These are phyloP conservation scores for Mycena chlorophos DNA, from an alignment of 768 basidiomycete genomes.

Conservation along the genomic window DNA sequence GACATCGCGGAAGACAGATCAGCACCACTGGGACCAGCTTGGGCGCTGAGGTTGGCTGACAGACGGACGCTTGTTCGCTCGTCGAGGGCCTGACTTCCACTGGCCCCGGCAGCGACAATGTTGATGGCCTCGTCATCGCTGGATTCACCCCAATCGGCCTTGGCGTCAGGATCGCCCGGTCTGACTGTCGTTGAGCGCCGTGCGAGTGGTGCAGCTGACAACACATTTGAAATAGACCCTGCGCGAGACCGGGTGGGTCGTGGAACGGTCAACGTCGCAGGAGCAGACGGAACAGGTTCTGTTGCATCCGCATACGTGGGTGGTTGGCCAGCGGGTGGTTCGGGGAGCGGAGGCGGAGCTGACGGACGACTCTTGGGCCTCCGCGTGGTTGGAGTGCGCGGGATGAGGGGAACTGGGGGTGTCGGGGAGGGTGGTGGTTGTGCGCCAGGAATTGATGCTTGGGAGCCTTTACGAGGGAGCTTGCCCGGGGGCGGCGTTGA, in stretches of 20 bases:
- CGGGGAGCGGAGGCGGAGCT: constrained; percentile 27
- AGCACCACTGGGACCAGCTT: constrained; percentile 27
- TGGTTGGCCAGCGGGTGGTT: constrained; percentile 56
- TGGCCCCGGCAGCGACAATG: constrained; percentile 75
- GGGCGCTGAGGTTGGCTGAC: constrained; percentile 32
- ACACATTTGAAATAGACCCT: constrained; percentile 59
- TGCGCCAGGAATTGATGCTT: constrained; percentile 31
- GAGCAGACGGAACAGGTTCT: constrained; percentile 30
- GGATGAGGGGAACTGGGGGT: constrained; percentile 30
- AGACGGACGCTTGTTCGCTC: constrained; percentile 73
- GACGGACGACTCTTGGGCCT: constrained; percentile 30
- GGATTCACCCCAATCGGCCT: constrained; percentile 72
- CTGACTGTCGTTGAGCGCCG: constrained; percentile 35
- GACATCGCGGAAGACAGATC: constrained; percentile 11
- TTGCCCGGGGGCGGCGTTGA: constrained; percentile 48
- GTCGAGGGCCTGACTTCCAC: constrained; percentile 79
- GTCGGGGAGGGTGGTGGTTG: constrained; percentile 28
- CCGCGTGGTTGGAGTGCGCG: constrained; percentile 32
- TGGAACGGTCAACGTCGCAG: constrained; percentile 23
- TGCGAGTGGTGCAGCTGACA: constrained; percentile 47
- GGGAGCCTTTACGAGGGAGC: constrained; percentile 44
- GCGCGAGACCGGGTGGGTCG: constrained; percentile 46
- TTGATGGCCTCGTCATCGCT: constrained; percentile 90
- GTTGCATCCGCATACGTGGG: constrained; percentile 58
- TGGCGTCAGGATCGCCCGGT: constrained; percentile 44